These are phyloP conservation scores for Zygotorulaspora mrakii DNA, from an alignment of 1,139 yeast genomes.

Conservation along the genomic window DNA sequence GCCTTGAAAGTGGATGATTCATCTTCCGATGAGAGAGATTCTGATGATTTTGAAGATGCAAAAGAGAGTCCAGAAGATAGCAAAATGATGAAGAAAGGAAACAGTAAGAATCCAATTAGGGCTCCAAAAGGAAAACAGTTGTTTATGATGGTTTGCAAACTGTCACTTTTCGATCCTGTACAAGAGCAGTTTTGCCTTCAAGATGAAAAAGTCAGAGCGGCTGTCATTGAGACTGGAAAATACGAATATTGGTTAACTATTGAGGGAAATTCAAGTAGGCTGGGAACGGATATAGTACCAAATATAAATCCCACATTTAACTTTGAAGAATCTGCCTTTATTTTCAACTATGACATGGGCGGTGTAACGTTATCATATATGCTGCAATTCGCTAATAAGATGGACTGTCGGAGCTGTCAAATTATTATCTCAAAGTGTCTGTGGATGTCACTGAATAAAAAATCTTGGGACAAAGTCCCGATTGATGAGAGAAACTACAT, in stretches of 20 bases:
- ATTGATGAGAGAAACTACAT: conserved; percentile 49
- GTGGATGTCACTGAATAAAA: conserved; percentile 59
- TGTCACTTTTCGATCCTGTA: conserved; percentile 56
- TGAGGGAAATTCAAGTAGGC: conserved; percentile 30
- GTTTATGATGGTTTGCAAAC: conserved; percentile 36
- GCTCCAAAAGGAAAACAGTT: conserved; percentile 27
- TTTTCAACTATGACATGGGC: conserved; percentile 54
- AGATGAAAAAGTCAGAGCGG: conserved; percentile 37
- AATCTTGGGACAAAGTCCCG: conserved; percentile 46
- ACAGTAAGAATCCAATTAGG: conserved; percentile 3
- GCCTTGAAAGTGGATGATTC: conserved; percentile 10
- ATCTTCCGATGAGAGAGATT: conserved; percentile 6
- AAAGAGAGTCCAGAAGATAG: conserved; percentile 11
- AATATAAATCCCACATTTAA: conserved; percentile 65
- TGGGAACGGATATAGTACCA: conserved; percentile 47
- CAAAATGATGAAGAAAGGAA: conserved; percentile 10
- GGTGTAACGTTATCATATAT: conserved; percentile 56
- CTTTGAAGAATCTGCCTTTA: conserved; percentile 53
- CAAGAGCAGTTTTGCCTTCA: conserved; percentile 50
- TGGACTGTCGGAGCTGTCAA: conserved; percentile 51
- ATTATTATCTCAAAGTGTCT: conserved; percentile 47
- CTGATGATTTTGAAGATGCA: conserved; percentile 36
- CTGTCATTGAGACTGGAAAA: conserved; percentile 46
- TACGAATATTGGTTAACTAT: conserved; percentile 56
- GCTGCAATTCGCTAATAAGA: conserved; percentile 47